Conservation (phyloP, 2,329 filamentous ascomycete genomes). For the Aspergillus ochraceoroseus region DNA sequence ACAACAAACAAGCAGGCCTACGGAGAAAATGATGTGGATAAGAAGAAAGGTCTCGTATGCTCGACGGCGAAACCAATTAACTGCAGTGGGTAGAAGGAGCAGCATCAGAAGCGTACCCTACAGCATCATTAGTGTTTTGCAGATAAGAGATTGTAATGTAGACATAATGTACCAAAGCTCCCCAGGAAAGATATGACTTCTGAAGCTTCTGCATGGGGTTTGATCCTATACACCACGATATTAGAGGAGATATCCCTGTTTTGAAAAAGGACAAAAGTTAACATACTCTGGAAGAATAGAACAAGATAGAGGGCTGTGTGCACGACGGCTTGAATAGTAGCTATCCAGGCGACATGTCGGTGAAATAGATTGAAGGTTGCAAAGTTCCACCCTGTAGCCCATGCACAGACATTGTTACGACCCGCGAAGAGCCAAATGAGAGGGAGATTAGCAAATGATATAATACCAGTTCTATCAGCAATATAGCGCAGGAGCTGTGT, state of each 20-base stretch:
- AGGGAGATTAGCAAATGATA: slow-evolving; percentile 60
- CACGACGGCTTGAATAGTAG: slow-evolving; percentile 57
- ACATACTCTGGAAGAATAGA: slow-evolving; percentile 28
- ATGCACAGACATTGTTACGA: slow-evolving; percentile 62
- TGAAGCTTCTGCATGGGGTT: slow-evolving; percentile 26
- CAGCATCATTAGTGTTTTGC: not conserved
- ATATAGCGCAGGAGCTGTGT: slow-evolving; percentile 52
- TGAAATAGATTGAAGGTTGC: slow-evolving; percentile 64
- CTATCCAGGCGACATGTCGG: slow-evolving; percentile 60
- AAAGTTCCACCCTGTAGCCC: slow-evolving; percentile 65
- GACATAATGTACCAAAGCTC: slow-evolving; percentile 23
- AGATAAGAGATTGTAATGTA: not conserved
- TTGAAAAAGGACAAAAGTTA: no score
- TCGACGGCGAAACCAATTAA: slow-evolving; percentile 44
- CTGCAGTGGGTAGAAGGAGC: slow-evolving; percentile 42
- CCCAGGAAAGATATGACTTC: slow-evolving; percentile 32
- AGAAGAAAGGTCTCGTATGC: slow-evolving; percentile 44
- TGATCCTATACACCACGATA: slow-evolving; percentile 18
- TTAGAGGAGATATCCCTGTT: no score
- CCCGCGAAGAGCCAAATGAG: slow-evolving; percentile 63
- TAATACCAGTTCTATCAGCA: slow-evolving; percentile 59
- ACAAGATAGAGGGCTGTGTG: slow-evolving; percentile 59
- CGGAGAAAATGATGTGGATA: slow-evolving; percentile 38
- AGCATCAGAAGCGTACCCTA: slow-evolving; percentile 41
- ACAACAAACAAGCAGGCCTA: slow-evolving; percentile 44